Conservation (phyloP, 1,284 basidiomycete species). For the Pascua guehoae region DNA sequence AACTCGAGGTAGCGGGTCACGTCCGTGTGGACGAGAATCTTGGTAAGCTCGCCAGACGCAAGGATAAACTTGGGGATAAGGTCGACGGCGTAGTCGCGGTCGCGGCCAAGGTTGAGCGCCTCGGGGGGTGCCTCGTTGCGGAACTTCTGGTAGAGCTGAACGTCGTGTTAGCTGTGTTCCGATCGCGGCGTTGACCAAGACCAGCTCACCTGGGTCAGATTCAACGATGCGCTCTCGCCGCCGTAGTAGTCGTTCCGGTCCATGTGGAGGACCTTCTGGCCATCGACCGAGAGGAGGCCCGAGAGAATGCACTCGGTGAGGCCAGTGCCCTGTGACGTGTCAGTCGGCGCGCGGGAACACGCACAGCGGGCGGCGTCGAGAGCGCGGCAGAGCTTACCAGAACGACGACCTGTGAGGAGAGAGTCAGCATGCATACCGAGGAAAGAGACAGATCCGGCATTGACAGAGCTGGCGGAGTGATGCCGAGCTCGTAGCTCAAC, state of each 20-base stretch:
- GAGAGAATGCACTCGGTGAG: conserved; percentile 98
- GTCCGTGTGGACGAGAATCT: conserved; percentile 98
- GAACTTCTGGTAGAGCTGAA: conserved; percentile 94
- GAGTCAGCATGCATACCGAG: neutral
- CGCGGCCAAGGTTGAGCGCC: conserved; percentile 66
- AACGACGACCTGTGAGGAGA: conserved; percentile 69
- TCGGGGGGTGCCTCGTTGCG: conserved; percentile 62
- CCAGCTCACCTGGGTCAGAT: conserved; percentile 88
- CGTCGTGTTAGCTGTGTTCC: neutral
- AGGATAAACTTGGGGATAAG: conserved; percentile 96
- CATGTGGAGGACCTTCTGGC: conserved; percentile 99
- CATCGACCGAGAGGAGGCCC: conserved; percentile 92
- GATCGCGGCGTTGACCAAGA: neutral
- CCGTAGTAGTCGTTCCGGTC: conserved; percentile 99
- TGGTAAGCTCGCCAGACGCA: conserved; percentile 94
- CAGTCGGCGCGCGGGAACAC: neutral
- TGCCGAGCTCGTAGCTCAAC: neutral
- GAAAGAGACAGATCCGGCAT: neutral
- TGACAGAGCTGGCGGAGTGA: neutral
- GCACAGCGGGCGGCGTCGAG: neutral
- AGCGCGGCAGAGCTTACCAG: conserved; percentile 49
- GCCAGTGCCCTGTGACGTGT: conserved; percentile 67
- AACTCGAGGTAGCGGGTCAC: conserved; percentile 99
- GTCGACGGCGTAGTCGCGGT: conserved; percentile 94
- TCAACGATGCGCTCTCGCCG: conserved; percentile 93